Base-by-base conservation (phyloP, 192 early-diverging fungal species). In the Coemansia sp. region DNA sequence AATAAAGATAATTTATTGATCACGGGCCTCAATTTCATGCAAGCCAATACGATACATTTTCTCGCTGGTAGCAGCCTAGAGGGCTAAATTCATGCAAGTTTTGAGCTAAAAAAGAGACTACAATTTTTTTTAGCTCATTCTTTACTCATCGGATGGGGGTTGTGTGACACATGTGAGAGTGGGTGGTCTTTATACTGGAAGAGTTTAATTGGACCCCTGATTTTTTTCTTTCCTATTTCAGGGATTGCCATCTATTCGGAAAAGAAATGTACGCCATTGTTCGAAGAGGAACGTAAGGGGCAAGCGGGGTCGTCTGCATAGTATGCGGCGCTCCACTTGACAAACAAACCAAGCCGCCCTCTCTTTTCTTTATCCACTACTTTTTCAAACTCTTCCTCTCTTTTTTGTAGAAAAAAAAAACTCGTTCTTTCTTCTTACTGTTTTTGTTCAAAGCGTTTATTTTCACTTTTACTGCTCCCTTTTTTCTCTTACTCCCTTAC, bases 391-490 rank as follows among this genome's bases (percentile, higher is more conserved):
- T 13, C 33, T 28, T 57, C 32, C 17, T 8, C 43, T 14, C 35
- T 44, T 32, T n/a, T n/a, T 42, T 43, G 37, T 26, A 42, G 35
- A n/a, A n/a, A n/a, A n/a, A 52, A 19, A 52, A 23, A 26, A 6
- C 10, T 4, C 52, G 10, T 10, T 21, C 14, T 26, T 32, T 16
- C 39, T 28, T 52, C 30, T 42, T 58, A 28, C 26, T 53, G 16
- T 23, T 63, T 19, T 63, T 63, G n/a, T 63, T 14, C 30, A 60
- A 60, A 60, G 33, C 17, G 17, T 62, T 19, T 61, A 16, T 63
- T 23, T 46, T 63, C 14, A 26, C 17, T 21, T 10, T 38, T 33
- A 28, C 32, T 38, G 19, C n/a, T n/a, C n/a, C 46, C 49, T 49
- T 43, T 42, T 50, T 28, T 50, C n/a, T n/a, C n/a, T 7, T 7